Base-by-base conservation (phyloP, 768 basidiomycete species). In the Leccinum rimulosum region DNA sequence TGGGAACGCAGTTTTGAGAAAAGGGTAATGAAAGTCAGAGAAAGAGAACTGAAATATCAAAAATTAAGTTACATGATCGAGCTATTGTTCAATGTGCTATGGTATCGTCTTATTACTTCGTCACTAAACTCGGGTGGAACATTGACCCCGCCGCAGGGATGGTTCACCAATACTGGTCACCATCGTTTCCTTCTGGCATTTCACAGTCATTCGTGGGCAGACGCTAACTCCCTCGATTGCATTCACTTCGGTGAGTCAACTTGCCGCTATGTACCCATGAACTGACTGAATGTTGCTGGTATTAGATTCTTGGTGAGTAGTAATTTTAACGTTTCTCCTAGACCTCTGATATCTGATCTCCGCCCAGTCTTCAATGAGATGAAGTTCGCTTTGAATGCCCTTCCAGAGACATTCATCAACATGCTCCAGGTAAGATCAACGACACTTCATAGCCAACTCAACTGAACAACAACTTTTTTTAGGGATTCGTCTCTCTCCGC, bases 381-480 rank as follows among this genome's bases (percentile, higher is more conserved):
- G 82, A 89, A 89, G 68, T 95, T 88, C 64, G 91, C 89, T 6
- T 80, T 96, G 55, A 93, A 88, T 65, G 89, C 89, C 1, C 81
- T 97, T 6, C 95, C 95, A 0, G 93, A 95, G 71, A 93, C 92
- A 0, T 86, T 95, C 68, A 93, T 97, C 72, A 91, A 93, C 66
- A 81, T 92, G 76, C 79, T 96, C 7, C 94, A 97, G 76, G 88
- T 85, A 54, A 47, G 68, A 60, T 15, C 14, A 38, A 31, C 2
- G 9, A 15, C 2, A 7, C 2, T 1, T 43, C 27, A 48, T 14
- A 17, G 12, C 6, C n/a, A 8, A 9, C n/a, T 38, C 19, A 17
- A 43, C 52, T 50, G 17, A 54, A 43, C 33, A 33, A 22, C 19
- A 1, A 31, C 56, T 31, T 31, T 52, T 31, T 58, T 43, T 49